Conservation (phyloP, 2,329 filamentous ascomycete genomes). For the Helicocarpus griseus region DNA sequence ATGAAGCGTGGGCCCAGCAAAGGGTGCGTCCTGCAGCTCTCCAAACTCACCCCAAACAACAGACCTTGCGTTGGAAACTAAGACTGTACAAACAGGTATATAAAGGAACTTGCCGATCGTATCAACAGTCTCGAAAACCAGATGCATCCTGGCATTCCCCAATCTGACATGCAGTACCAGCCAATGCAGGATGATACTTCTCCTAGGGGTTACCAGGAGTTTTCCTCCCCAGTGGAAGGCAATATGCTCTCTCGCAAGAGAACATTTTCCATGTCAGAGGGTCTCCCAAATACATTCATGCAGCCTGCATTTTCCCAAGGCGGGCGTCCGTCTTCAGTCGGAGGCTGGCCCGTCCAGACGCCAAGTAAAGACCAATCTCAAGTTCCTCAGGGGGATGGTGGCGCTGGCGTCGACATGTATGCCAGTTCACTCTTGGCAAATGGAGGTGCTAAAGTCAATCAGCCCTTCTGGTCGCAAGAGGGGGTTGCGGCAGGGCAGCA, state of each 20-base stretch:
- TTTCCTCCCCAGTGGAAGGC: constrained; percentile 41
- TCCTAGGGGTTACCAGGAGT: constrained; percentile 41
- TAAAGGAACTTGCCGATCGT: constrained; percentile 81
- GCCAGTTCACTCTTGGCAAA: constrained; percentile 28
- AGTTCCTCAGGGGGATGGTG: constrained; percentile 6
- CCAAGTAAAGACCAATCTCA: constrained; percentile 17
- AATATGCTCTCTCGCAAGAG: constrained; percentile 37
- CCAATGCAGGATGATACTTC: constrained; percentile 31
- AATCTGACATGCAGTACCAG: constrained; percentile 33
- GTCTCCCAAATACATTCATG: constrained; percentile 34
- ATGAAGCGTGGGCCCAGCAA: constrained; percentile 86
- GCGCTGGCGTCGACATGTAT: constrained; percentile 12
- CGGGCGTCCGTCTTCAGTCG: constrained; percentile 14
- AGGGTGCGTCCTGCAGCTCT: constrained; percentile 46
- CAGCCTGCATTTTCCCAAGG: constrained; percentile 23
- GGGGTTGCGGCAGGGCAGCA: constrained; percentile 10
- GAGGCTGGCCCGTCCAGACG: constrained; percentile 20
- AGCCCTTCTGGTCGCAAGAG: constrained; percentile 30
- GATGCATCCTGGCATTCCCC: constrained; percentile 37
- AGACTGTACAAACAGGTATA: constrained; percentile 51
- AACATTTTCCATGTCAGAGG: constrained; percentile 41
- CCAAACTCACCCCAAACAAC: not conserved
- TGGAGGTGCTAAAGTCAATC: constrained; percentile 25
- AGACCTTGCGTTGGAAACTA: not conserved
- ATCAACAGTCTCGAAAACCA: constrained; percentile 75